Evolutionary conservation across 441 rosid genomes (phyloP).

Genomic region (Arabidopsis hybrid): DNA sequence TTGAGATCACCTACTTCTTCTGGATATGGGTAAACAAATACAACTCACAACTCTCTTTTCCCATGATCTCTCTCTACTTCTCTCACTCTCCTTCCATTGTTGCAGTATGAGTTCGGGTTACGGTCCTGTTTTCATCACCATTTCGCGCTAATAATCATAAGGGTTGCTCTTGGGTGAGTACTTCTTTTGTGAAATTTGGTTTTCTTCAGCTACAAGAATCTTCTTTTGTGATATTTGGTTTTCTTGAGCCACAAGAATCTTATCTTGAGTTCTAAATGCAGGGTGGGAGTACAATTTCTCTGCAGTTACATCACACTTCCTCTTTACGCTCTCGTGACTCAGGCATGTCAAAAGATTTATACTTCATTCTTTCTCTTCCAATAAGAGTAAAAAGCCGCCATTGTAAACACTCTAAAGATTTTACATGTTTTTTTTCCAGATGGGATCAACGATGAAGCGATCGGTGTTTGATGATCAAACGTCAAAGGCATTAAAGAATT

Average conservation of each 20-base stretch:
- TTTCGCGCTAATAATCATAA: constrained; percentile 49
- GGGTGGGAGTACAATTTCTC: constrained; percentile 79
- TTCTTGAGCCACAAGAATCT: constrained; percentile 33
- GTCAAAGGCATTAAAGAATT: constrained; percentile 75
- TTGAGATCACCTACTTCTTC: constrained; percentile 93
- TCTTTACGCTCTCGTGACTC: constrained; percentile 97
- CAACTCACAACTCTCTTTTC: constrained; percentile 19
- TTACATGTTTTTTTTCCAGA: constrained; percentile 50
- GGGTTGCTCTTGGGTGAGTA: constrained; percentile 79
- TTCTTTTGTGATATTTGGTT: neutral
- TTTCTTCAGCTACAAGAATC: constrained; percentile 29
- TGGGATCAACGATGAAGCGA: constrained; percentile 97
- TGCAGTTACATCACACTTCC: constrained; percentile 98
- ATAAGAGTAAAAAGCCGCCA: neutral
- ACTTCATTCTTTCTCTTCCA: neutral
- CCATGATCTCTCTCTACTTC: neutral
- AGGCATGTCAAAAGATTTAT: constrained; percentile 54
- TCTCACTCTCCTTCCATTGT: constrained; percentile 20
- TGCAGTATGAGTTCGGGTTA: constrained; percentile 94
- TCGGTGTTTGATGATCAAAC: constrained; percentile 96
- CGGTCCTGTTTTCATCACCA: constrained; percentile 78
- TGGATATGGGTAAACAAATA: constrained; percentile 86
- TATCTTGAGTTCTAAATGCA: constrained; percentile 35
- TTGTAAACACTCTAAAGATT: neutral
- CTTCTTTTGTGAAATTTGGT: neutral